Evolutionary conservation across 208 protist species (phyloP).

Genomic region (Leishmania lainsoni): DNA sequence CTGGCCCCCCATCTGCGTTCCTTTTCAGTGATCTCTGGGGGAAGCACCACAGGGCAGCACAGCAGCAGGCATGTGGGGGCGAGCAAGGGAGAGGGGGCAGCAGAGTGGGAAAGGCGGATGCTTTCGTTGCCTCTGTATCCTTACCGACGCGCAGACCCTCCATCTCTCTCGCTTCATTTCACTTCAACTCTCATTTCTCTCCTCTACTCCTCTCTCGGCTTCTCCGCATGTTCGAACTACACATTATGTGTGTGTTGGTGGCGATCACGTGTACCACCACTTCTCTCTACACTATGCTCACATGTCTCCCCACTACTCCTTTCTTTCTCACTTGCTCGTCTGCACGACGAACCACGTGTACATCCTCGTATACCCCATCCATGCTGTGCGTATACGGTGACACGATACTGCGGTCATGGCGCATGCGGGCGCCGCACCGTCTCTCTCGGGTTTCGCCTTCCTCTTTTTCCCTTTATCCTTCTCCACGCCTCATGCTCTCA

Average conservation of each 20-base stretch:
- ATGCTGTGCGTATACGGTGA: not conserved
- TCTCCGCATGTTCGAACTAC: not conserved
- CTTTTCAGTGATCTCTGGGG: not conserved
- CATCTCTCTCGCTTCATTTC: conserved; percentile 1
- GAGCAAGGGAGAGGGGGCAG: not conserved
- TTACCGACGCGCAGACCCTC: not conserved
- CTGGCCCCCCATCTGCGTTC: not conserved
- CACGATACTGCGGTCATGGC: not conserved
- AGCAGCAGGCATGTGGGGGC: not conserved
- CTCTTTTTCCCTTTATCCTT: conserved; percentile 10
- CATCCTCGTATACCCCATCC: not conserved
- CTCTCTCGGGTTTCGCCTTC: not conserved
- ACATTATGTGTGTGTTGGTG: not conserved
- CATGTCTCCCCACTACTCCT: not conserved
- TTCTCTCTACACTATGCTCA: not conserved
- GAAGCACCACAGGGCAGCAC: not conserved
- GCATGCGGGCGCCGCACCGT: not conserved
- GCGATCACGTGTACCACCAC: not conserved
- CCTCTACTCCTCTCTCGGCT: conserved; percentile 4
- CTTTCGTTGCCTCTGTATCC: not conserved
- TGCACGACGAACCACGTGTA: not conserved
- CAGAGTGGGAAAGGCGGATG: not conserved
- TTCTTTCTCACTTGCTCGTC: not conserved
- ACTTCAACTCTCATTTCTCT: not conserved
- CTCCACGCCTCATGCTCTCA: not conserved